Evolutionary conservation across 805 yeast genomes (phyloP).

Genomic region (Pichia scutulata): DNA sequence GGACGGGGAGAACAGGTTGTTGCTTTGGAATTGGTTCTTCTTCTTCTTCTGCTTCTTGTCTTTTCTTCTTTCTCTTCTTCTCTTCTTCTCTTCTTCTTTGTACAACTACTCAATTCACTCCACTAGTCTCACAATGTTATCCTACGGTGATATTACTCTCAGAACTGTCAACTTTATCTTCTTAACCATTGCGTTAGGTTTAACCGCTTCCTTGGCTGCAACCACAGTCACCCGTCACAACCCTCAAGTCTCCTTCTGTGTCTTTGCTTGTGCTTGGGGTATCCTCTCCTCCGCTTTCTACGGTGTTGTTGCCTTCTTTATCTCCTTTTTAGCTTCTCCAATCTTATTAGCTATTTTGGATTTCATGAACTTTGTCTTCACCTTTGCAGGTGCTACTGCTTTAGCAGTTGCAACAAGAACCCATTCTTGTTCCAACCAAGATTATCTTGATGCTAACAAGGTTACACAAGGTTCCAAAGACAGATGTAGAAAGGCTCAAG

Average conservation of each 20-base stretch:
- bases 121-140: constrained; percentile 35
- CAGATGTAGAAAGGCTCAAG: constrained; percentile 96
- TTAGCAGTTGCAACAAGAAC: constrained; percentile 83
- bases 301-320: constrained; percentile 69
- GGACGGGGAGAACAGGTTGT: too few species aligned
- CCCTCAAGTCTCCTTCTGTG: constrained; percentile 83
- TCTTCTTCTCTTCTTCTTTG: background rate
- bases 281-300: constrained; percentile 72
- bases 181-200: constrained; percentile 73
- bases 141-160: constrained; percentile 66
- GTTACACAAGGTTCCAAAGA: constrained; percentile 68
- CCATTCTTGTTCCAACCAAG: constrained; percentile 74
- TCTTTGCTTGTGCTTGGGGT: constrained; percentile 85
- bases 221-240: constrained; percentile 41
- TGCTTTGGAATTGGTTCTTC: background rate
- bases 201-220: constrained; percentile 82
- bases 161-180: constrained; percentile 71
- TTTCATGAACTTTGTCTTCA: constrained; percentile 83
- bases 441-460: constrained; percentile 56
- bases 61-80: background rate
- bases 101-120: background rate
- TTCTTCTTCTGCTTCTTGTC: background rate
- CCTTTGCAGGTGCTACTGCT: constrained; percentile 92
- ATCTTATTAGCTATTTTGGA: constrained; percentile 66
- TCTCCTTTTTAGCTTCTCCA: constrained; percentile 84